Evolutionary conservation across 192 early-diverging fungal species (phyloP).

Genomic region (Spinellus fusiger): DNA sequence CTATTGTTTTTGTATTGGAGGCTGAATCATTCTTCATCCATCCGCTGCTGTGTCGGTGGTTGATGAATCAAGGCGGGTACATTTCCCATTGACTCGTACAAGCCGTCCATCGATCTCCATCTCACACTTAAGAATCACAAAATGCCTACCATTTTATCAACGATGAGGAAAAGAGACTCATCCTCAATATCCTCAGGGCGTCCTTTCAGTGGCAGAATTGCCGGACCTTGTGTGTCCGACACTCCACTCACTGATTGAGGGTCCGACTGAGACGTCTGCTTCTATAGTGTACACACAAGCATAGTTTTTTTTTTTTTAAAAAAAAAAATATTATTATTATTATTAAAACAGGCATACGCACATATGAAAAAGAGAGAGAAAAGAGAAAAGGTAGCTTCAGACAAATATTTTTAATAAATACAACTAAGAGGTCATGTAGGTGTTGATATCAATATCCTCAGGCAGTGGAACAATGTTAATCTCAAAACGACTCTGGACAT

Average conservation of each 20-base stretch:
- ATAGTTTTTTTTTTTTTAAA: not conserved
- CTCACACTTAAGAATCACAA: not conserved
- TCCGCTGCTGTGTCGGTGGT: too few species aligned
- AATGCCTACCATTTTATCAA: not conserved
- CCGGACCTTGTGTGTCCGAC: not conserved
- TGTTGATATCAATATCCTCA: slow-evolving; percentile 76
- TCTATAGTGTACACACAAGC: not conserved
- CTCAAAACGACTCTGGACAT: slow-evolving; percentile 92
- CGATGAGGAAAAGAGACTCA: not conserved
- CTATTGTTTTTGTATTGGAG: too few species aligned
- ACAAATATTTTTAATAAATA: not conserved
- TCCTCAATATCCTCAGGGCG: not conserved
- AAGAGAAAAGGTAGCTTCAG: not conserved
- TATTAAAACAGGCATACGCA: too few species aligned
- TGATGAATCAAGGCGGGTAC: too few species aligned
- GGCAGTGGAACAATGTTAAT: slow-evolving; percentile 89
- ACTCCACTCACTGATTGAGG: not conserved
- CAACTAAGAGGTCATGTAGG: slow-evolving; percentile 53
- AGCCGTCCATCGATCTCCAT: slow-evolving; percentile 1
- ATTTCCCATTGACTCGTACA: too few species aligned
- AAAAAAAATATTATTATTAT: too few species aligned
- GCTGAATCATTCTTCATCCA: too few species aligned
- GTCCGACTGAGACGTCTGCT: not conserved
- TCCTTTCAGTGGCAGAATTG: not conserved
- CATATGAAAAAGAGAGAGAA: not conserved